Percentiles rank a stretch among this genome's conserved stretches.
Evolutionary conservation across 1,284 basidiomycete genomes (phyloP).

Genomic region (Thecaphora frezii): DNA sequence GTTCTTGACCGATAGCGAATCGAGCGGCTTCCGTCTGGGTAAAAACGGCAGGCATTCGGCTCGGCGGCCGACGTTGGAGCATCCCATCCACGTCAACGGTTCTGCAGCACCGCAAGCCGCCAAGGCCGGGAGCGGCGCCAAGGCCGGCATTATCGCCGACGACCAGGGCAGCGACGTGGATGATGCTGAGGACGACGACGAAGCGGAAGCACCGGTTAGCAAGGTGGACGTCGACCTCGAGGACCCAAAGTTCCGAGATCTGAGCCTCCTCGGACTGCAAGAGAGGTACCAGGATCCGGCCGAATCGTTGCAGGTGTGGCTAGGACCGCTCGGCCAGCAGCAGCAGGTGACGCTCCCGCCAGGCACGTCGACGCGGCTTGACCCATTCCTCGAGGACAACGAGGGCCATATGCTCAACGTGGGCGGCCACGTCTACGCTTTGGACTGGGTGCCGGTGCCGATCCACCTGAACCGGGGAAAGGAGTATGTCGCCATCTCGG

Average conservation of each 20-base stretch:
- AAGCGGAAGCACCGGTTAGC: slow-evolving; percentile 12
- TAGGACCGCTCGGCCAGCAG: slow-evolving; percentile 18
- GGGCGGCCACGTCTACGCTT: slow-evolving; percentile 36
- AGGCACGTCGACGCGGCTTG: slow-evolving; percentile 11
- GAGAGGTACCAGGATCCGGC: slow-evolving; percentile 14
- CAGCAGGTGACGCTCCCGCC: slow-evolving; percentile 10
- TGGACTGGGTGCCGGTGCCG: slow-evolving; percentile 36
- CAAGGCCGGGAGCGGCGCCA: slow-evolving; percentile 10
- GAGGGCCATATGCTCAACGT: slow-evolving; percentile 35
- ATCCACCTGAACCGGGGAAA: slow-evolving; percentile 29
- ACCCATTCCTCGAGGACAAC: slow-evolving; percentile 14
- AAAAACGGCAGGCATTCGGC: not conserved
- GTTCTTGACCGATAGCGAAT: slow-evolving; percentile 5
- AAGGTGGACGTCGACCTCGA: slow-evolving; percentile 12
- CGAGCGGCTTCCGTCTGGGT: slow-evolving; percentile 10
- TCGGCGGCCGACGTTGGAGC: slow-evolving; percentile 1
- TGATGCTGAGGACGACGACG: slow-evolving; percentile 15
- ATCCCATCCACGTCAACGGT: slow-evolving; percentile 18
- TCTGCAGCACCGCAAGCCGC: slow-evolving; percentile 18
- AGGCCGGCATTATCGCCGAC: not conserved
- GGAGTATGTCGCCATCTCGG: slow-evolving; percentile 32
- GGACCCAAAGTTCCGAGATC: slow-evolving; percentile 21
- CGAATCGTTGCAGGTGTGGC: slow-evolving; percentile 13
- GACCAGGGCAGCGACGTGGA: slow-evolving; percentile 4
- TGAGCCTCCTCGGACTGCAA: slow-evolving; percentile 22